These are phyloP conservation scores for Boletus pseudopeckii DNA, from an alignment of 768 basidiomycete species.

Conservation along the genomic window DNA sequence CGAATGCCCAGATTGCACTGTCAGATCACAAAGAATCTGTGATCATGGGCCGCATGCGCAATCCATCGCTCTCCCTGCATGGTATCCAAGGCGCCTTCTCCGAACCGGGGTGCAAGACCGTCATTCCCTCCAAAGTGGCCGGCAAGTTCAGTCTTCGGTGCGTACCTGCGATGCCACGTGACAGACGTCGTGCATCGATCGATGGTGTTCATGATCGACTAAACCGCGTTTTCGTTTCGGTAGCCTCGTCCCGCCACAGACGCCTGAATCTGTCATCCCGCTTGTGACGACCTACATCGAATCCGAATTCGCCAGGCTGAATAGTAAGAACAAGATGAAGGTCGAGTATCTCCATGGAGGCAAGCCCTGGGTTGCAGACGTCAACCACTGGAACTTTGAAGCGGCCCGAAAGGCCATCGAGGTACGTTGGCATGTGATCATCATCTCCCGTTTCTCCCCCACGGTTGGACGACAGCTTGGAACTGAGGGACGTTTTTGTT, in stretches of 20 bases:
- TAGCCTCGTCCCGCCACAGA: slow-evolving; percentile 84
- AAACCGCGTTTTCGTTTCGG: neutral
- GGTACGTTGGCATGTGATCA: slow-evolving; percentile 33
- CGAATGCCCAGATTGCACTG: slow-evolving; percentile 48
- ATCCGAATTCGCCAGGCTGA: slow-evolving; percentile 79
- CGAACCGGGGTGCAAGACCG: slow-evolving; percentile 80
- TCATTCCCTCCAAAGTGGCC: slow-evolving; percentile 84
- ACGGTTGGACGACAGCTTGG: neutral
- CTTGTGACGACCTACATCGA: slow-evolving; percentile 69
- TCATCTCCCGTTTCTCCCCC: neutral
- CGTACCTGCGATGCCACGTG: slow-evolving; percentile 18
- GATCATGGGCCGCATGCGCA: slow-evolving; percentile 93
- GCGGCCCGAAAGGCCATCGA: slow-evolving; percentile 86
- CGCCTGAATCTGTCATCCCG: slow-evolving; percentile 67
- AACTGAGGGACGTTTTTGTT: neutral
- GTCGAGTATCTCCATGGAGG: slow-evolving; percentile 77
- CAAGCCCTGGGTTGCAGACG: slow-evolving; percentile 84
- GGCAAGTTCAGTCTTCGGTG: slow-evolving; percentile 96
- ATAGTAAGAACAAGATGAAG: slow-evolving; percentile 76
- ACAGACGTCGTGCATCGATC: neutral
- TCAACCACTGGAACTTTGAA: slow-evolving; percentile 89
- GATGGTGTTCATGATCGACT: neutral
- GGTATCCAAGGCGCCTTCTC: slow-evolving; percentile 96
- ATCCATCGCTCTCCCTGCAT: slow-evolving; percentile 85
- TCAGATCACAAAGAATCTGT: slow-evolving; percentile 72